Conservation (phyloP, 1,284 basidiomycete genomes). For the Coniferiporia sulphurascens region DNA sequence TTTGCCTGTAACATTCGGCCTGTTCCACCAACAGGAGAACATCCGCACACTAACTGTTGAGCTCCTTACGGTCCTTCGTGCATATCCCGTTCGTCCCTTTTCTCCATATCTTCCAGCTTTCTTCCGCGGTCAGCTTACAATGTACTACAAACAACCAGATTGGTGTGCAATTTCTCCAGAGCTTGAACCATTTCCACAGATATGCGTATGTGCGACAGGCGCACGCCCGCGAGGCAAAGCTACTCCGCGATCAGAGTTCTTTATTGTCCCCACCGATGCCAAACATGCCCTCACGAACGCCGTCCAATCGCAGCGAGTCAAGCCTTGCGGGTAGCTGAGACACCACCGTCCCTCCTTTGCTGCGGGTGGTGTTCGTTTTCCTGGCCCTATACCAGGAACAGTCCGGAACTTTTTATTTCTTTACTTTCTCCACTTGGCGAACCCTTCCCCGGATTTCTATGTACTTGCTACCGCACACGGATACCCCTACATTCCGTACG, state of each 20-base stretch:
- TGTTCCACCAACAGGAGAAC: conserved; percentile 79
- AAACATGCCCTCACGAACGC: conserved; percentile 33
- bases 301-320: conserved; percentile 46
- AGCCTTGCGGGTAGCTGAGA: conserved; percentile 34
- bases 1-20: conserved; percentile 78
- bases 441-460: not conserved
- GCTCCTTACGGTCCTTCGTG: conserved; percentile 74
- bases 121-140: not conserved
- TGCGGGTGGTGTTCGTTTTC: too few relatives aligned
- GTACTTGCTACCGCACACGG: not conserved
- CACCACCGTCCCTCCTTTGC: not conserved
- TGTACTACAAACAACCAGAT: conserved; percentile 46
- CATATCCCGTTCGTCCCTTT: conserved; percentile 58
- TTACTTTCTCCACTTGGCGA: not conserved
- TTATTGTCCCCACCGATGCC: conserved; percentile 31
- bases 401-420: not conserved
- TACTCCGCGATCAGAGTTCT: conserved; percentile 36
- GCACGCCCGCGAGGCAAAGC: conserved; percentile 49
- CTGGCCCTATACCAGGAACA: too few relatives aligned
- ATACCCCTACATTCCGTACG: not conserved
- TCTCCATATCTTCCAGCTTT: not conserved
- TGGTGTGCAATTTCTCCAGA: conserved; percentile 77
- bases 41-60: conserved; percentile 81
- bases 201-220: conserved; percentile 79
- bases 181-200: conserved; percentile 89